Conservation (phyloP, 108 stramenopile genomes). For the Fragilaria crotonensis region DNA sequence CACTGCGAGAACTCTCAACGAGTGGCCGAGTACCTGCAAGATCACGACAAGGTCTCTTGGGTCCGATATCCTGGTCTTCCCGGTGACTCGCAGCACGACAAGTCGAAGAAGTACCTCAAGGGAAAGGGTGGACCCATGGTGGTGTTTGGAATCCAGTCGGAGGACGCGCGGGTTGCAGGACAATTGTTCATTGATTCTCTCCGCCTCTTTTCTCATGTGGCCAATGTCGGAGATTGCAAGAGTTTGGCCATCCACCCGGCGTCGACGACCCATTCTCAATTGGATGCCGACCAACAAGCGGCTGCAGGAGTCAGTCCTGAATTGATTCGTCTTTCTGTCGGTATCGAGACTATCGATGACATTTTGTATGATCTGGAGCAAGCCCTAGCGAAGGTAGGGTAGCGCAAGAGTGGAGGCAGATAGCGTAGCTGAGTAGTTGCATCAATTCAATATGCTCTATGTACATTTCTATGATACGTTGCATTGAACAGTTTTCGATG, state of each 20-base stretch:
- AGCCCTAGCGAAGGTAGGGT: slow-evolving; percentile 35
- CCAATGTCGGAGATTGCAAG: slow-evolving; percentile 88
- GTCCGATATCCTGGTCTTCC: slow-evolving; percentile 72
- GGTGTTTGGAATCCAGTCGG: slow-evolving; percentile 69
- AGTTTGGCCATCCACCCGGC: slow-evolving; percentile 85
- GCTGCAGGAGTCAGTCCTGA: slow-evolving; percentile 66
- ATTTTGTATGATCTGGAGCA: slow-evolving; percentile 79
- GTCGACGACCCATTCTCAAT: slow-evolving; percentile 81
- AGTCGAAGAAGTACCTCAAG: slow-evolving; percentile 67
- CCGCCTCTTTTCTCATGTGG: slow-evolving; percentile 72
- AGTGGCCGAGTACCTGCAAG: slow-evolving; percentile 62
- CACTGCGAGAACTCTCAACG: slow-evolving; percentile 79
- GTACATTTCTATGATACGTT: too few relatives aligned
- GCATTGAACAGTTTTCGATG: too few relatives aligned
- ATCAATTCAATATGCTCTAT: too few relatives aligned
- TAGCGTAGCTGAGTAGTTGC: too few relatives aligned
- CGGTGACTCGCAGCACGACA: slow-evolving; percentile 44
- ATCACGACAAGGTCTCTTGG: slow-evolving; percentile 67
- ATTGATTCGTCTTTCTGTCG: slow-evolving; percentile 74
- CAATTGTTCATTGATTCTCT: slow-evolving; percentile 67
- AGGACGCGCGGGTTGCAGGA: slow-evolving; percentile 12
- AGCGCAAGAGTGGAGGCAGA: too few relatives aligned
- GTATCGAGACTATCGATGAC: slow-evolving; percentile 71
- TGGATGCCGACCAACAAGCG: slow-evolving; percentile 55
- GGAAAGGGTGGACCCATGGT: slow-evolving; percentile 68